phyloP scores from a whole-genome alignment of 2,329 filamentous ascomycete genomes.

The Pseudophaeomoniella oleicola region DNA sequence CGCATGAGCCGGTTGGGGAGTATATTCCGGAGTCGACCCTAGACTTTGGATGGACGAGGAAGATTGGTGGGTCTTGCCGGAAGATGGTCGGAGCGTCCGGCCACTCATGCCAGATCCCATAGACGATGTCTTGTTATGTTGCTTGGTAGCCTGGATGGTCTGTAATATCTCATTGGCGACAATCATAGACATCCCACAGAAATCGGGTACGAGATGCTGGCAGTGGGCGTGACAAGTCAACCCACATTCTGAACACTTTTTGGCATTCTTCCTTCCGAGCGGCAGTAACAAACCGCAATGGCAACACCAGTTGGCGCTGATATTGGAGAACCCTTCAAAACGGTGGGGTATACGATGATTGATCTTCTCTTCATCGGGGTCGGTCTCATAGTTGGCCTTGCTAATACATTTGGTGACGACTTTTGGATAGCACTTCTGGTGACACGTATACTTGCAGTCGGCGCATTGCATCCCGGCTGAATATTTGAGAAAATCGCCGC shows the following conservation, averaged over 20 bases:
- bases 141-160: constrained; percentile 68
- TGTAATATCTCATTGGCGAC: constrained; percentile 87
- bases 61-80: constrained; percentile 13
- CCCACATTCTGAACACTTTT: constrained; percentile 87
- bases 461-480: constrained; percentile 98
- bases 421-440: constrained; percentile 90
- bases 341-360: constrained; percentile 97
- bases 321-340: constrained; percentile 91
- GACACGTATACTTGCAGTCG: constrained; percentile 98
- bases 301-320: constrained; percentile 98
- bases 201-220: constrained; percentile 91
- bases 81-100: constrained; percentile 47
- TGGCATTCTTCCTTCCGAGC: constrained; percentile 85
- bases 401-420: constrained; percentile 99
- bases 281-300: constrained; percentile 95
- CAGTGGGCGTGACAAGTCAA: constrained; percentile 86
- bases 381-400: constrained; percentile 95
- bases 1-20: constrained; percentile 20
- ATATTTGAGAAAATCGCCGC: constrained; percentile 96
- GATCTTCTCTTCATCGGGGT: constrained; percentile 98
- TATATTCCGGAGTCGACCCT: constrained; percentile 18
- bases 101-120: constrained; percentile 43
- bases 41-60: not conserved
- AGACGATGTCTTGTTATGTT: constrained; percentile 44
- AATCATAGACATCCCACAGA: constrained; percentile 98